A percentile compares a stretch with the other conserved stretches of the same genome.
phyloP scores from a whole-genome alignment of 768 basidiomycete genomes.

The Scleroderma citrinum region DNA sequence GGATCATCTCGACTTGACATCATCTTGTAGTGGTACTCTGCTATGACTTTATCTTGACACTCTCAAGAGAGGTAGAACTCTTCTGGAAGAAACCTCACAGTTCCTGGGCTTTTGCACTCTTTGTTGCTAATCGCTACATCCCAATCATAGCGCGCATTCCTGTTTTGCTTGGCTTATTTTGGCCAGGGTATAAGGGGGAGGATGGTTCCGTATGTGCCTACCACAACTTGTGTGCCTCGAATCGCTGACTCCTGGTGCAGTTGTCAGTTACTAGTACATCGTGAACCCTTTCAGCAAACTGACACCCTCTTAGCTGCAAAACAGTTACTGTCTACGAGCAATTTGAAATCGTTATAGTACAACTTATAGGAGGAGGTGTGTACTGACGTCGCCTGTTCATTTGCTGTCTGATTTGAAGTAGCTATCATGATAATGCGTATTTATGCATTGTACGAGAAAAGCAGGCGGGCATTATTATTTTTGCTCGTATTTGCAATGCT shows the following conservation, averaged over 20 bases:
- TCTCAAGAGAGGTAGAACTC: constrained; percentile 35
- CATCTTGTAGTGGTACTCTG: constrained; percentile 24
- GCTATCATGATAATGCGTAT: constrained; percentile 17
- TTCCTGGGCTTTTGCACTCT: constrained; percentile 31
- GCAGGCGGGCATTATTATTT: constrained; percentile 1
- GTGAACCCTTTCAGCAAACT: not conserved
- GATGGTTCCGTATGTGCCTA: constrained; percentile 2
- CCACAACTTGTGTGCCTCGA: too few relatives aligned
- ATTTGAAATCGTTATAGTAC: constrained; percentile 4
- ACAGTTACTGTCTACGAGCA: not conserved
- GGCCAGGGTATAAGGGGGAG: constrained; percentile 4
- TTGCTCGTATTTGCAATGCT: not conserved
- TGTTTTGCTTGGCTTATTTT: constrained; percentile 31
- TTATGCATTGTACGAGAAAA: constrained; percentile 14
- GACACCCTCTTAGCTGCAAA: constrained; percentile 1
- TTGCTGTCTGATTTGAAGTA: not conserved
- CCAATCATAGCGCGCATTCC: constrained; percentile 34
- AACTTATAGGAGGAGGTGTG: constrained; percentile 9
- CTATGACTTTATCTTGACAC: constrained; percentile 43
- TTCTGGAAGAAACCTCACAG: constrained; percentile 35
- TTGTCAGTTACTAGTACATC: constrained; percentile 5
- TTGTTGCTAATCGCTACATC: constrained; percentile 40
- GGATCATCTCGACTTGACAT: not conserved
- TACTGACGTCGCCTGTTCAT: not conserved
- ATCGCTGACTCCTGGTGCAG: constrained; percentile 1